Percentiles rank a stretch among this genome's conserved stretches.
Evolutionary conservation across 2,329 filamentous ascomycete species (phyloP).

Genomic region (Stemphylium vesicarium): DNA sequence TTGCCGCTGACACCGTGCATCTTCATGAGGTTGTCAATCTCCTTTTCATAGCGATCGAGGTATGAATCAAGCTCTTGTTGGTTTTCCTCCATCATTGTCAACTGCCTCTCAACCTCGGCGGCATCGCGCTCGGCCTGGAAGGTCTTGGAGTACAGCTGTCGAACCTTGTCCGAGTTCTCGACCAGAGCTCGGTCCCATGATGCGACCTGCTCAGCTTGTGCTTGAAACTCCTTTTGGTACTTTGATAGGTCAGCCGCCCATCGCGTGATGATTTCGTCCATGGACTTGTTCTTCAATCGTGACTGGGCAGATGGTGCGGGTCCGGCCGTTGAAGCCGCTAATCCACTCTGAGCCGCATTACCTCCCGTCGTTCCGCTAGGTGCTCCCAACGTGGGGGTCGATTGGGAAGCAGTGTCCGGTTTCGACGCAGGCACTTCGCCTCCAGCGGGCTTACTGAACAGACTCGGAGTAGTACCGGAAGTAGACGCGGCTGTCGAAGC

Average conservation of each 20-base stretch:
- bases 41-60: slow-evolving; percentile 88
- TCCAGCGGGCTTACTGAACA: slow-evolving; percentile 34
- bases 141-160: slow-evolving; percentile 88
- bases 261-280: slow-evolving; percentile 97
- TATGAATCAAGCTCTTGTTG: slow-evolving; percentile 89
- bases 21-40: slow-evolving; percentile 92
- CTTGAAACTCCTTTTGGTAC: slow-evolving; percentile 96
- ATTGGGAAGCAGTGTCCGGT: slow-evolving; percentile 36
- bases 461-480: slow-evolving; percentile 17
- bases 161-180: slow-evolving; percentile 93
- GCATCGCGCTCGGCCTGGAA: slow-evolving; percentile 94
- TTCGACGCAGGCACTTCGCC: slow-evolving; percentile 24
- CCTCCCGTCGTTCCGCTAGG: slow-evolving; percentile 21
- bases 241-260: slow-evolving; percentile 96
- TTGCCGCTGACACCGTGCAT: slow-evolving; percentile 70
- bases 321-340: slow-evolving; percentile 78
- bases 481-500: slow-evolving; percentile 21
- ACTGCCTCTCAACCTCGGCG: slow-evolving; percentile 89
- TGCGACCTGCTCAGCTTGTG: slow-evolving; percentile 84
- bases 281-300: slow-evolving; percentile 95
- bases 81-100: slow-evolving; percentile 86
- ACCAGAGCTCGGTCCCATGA: slow-evolving; percentile 92
- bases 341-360: slow-evolving; percentile 43
- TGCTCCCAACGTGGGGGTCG: slow-evolving; percentile 23
- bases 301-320: slow-evolving; percentile 81